Percentiles rank a stretch among this genome's conserved stretches.
Conservation (phyloP, 495 filamentous ascomycete genomes). For the Penicillium cinerascens region DNA sequence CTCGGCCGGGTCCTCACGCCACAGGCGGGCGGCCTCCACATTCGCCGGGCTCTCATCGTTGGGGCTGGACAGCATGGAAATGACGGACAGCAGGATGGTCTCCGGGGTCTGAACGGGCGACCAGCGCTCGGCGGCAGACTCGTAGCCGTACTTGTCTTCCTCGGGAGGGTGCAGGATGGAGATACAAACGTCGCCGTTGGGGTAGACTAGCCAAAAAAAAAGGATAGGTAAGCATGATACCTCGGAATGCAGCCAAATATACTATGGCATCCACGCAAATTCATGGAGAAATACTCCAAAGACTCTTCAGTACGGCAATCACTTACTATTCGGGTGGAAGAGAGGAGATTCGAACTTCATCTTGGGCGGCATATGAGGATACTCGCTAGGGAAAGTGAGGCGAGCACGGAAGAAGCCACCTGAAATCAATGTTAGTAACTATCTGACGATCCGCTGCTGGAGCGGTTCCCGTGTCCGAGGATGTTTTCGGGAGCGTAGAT, state of each 20-base stretch:
- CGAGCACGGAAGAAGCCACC: slow-evolving; percentile 85
- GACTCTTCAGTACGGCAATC: slow-evolving; percentile 3
- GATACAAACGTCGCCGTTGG: slow-evolving; percentile 88
- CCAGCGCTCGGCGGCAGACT: slow-evolving; percentile 89
- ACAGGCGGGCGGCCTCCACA: slow-evolving; percentile 82
- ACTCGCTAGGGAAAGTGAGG: slow-evolving; percentile 74
- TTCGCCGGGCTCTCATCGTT: slow-evolving; percentile 97
- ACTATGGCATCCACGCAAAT: not conserved
- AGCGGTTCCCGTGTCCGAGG: not conserved
- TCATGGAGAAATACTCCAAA: not conserved
- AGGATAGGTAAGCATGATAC: not conserved
- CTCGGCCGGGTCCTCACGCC: slow-evolving; percentile 79
- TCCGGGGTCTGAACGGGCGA: slow-evolving; percentile 96
- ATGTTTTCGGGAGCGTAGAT: not conserved
- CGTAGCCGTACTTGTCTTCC: slow-evolving; percentile 95
- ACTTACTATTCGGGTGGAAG: slow-evolving; percentile 87
- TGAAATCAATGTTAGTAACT: slow-evolving; percentile 29
- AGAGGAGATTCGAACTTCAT: slow-evolving; percentile 86
- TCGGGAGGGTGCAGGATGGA: slow-evolving; percentile 95
- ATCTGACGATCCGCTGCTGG: not conserved
- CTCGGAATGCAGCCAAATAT: not conserved
- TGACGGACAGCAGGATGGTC: slow-evolving; percentile 87
- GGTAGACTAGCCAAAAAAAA: slow-evolving; percentile 59
- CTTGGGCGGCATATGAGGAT: slow-evolving; percentile 86
- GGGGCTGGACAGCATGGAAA: slow-evolving; percentile 87